These are phyloP conservation scores for Wickerhamiella musiphila DNA, from an alignment of 805 yeast genomes.

Conservation along the genomic window DNA sequence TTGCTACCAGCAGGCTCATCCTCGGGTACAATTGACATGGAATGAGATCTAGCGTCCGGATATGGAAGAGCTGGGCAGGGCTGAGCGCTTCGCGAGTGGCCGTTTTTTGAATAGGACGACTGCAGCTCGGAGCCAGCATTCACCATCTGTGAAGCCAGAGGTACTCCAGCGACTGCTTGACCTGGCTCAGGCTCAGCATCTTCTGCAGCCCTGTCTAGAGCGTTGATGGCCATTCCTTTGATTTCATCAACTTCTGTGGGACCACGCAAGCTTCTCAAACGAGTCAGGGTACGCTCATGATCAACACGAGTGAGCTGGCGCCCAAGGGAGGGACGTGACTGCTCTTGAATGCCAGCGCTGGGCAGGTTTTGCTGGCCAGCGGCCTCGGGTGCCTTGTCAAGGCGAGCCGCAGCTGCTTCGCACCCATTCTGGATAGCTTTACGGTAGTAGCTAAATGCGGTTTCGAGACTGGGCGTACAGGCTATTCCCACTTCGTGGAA, in stretches of 20 bases:
- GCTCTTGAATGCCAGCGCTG: too few species aligned
- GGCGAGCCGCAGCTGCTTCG: slow-evolving; percentile 19
- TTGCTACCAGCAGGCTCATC: too few species aligned
- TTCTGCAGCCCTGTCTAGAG: background rate
- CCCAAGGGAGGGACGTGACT: slow-evolving; percentile 9
- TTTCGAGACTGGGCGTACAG: slow-evolving; percentile 25
- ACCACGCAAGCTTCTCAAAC: too few species aligned
- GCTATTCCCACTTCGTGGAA: slow-evolving; percentile 54
- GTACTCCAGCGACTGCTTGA: too few species aligned
- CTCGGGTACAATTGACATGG: too few species aligned
- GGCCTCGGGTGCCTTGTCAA: slow-evolving; percentile 8
- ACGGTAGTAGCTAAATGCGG: slow-evolving; percentile 34
- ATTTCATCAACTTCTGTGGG: background rate
- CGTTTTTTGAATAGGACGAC: too few species aligned
- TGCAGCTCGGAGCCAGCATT: too few species aligned
- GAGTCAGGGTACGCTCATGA: slow-evolving; percentile 7
- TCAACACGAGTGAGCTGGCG: slow-evolving; percentile 11
- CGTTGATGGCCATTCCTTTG: background rate
- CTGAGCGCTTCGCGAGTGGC: too few species aligned
- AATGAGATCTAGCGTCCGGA: too few species aligned
- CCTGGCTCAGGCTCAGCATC: background rate
- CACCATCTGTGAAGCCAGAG: too few species aligned
- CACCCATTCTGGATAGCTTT: slow-evolving; percentile 37
- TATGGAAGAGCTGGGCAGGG: too few species aligned
- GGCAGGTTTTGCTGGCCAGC: slow-evolving; percentile 4